A percentile compares a stretch with the other conserved stretches of the same genome.
phyloP scores from a whole-genome alignment of 345 rosid genomes.

The Hibiscus tridactylites region DNA sequence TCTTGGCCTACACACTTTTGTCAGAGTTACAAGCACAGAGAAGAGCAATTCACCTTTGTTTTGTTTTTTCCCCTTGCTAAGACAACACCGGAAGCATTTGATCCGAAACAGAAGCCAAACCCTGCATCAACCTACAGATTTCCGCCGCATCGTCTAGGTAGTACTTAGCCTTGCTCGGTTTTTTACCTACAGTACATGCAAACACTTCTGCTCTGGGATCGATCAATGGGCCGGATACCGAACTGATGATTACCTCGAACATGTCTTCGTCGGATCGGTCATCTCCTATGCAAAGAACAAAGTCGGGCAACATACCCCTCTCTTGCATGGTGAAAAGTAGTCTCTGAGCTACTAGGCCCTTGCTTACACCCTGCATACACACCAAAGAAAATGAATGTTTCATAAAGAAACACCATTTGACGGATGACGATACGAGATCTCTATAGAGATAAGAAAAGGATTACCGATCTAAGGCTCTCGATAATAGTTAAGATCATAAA shows the following conservation, averaged over 20 bases:
- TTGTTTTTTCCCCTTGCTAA: neutral
- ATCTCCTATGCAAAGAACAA: constrained; percentile 82
- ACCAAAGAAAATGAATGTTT: neutral
- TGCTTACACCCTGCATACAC: constrained; percentile 68
- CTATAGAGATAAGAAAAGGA: too few species aligned
- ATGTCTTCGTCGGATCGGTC: constrained; percentile 87
- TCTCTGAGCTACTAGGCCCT: constrained; percentile 68
- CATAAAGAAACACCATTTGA: neutral
- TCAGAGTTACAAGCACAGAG: neutral
- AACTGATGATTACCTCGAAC: constrained; percentile 74
- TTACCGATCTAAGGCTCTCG: too few species aligned
- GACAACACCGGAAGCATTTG: constrained; percentile 22
- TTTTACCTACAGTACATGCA: constrained; percentile 69
- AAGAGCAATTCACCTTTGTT: neutral
- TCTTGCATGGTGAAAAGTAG: constrained; percentile 65
- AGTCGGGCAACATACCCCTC: constrained; percentile 49
- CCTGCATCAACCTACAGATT: constrained; percentile 73
- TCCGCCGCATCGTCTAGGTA: constrained; percentile 75
- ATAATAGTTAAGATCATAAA: neutral
- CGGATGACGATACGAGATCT: too few species aligned
- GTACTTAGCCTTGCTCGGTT: constrained; percentile 89
- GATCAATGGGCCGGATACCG: constrained; percentile 46
- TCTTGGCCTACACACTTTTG: neutral
- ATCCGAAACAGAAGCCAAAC: constrained; percentile 65
- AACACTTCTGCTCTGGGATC: constrained; percentile 68